A percentile compares a stretch with the other conserved stretches of the same genome.
Evolutionary conservation across 306 rosid genomes (phyloP).

Genomic region (Myrica gale): DNA sequence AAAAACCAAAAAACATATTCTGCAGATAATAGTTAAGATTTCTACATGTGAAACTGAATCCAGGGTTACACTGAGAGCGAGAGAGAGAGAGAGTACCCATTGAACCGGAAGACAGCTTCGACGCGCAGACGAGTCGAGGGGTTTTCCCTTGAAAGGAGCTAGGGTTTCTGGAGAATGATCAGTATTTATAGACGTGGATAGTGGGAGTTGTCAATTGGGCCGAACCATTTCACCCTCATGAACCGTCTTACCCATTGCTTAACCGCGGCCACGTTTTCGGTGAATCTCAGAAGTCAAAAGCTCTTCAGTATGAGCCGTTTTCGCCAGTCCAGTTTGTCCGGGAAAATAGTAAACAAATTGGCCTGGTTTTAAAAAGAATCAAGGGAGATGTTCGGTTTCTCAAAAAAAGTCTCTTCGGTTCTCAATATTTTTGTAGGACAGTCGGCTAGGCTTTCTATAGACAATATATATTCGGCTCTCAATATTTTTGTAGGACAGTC

Average conservation of each 20-base stretch:
- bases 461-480: no score
- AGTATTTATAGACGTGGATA: background rate
- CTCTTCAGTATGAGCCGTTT: no score
- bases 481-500: no score
- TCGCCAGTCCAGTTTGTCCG: no score
- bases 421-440: no score
- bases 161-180: constrained; percentile 13
- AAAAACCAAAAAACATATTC: background rate
- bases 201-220: background rate
- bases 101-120: background rate
- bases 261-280: background rate
- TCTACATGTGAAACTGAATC: background rate
- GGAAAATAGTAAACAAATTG: no score
- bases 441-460: no score
- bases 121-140: constrained; percentile 6
- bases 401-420: no score
- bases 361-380: no score
- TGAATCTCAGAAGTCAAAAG: no score
- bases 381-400: no score
- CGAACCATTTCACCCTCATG: background rate
- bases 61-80: background rate
- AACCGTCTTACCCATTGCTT: background rate
- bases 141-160: background rate
- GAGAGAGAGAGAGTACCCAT: constrained; percentile 27
- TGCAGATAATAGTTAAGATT: background rate